Base-by-base conservation (phyloP, 176 grass and related monocot species). In the Oryza rufipogon region DNA sequence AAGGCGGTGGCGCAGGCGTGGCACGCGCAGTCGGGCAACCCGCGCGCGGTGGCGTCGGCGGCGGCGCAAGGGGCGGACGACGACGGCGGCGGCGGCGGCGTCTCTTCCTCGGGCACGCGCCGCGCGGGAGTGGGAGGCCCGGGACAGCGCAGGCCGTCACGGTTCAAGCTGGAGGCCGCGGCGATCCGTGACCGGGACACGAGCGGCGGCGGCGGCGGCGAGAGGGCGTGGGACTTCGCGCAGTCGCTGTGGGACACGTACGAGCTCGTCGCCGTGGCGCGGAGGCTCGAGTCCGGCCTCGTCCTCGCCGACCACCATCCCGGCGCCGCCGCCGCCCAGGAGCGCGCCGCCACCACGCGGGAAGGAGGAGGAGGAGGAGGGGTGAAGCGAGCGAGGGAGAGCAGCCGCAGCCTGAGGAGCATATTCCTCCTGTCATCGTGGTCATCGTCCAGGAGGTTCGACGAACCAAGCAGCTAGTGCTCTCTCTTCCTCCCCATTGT, bases 1-100 rank as follows among this genome's bases (percentile, higher is more conserved):
- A 99, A 96, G 83, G 93, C 96, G 16, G 93, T 85, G 70, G 93
- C 91, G 71, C 96, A 98, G 77, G 89, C 96, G 19, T 99, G 96
- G 96, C 84, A 93, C 56, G 86, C 91, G 63, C 89, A 92, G 84
- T 84, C 87, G 14, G 68, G 87, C 66, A 92, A 94, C 84, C 81
- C 71, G n/a, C 68, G 67, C 58, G 58, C 45, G 28, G 26, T 42
- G 64, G 26, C 52, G 64, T 0, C 61, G 13, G 60, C 20, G 36
- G 45, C 45, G 10, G 46, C 10, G 47, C 47, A 49, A 15, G 47
- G 47, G 2, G 20, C 28, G 3, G 33, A 64, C 9, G 77, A 81
- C 22, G 52, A 4, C 39, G 70, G 7, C 17, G 74, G 28, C 36
- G 36, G 36, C 36, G 36, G 36, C 36, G 36, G 6, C 36, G 36